These are phyloP conservation scores for Suaeda aralocaspica DNA, from an alignment of 148 eudicot species.

Conservation along the genomic window DNA sequence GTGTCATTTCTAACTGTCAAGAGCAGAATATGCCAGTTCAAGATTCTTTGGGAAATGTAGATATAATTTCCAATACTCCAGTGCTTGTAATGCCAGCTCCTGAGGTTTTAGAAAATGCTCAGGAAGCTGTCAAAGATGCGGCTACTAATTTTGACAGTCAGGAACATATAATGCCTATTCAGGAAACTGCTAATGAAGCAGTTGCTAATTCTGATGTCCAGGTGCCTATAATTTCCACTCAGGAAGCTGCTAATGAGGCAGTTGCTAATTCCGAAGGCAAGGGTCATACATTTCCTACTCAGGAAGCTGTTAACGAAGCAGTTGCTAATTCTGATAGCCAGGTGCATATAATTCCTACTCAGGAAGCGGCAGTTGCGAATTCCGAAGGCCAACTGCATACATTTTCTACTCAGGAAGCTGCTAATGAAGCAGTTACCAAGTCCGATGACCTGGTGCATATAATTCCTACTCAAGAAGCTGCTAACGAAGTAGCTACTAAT, in stretches of 20 bases:
- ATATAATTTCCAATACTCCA: constrained; percentile 10
- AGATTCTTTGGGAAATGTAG: constrained; percentile 10
- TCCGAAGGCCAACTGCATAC: constrained; percentile 44
- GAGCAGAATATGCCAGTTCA: constrained; percentile 42
- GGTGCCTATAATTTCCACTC: constrained; percentile 40
- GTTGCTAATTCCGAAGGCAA: constrained; percentile 40
- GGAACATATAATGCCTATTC: constrained; percentile 39
- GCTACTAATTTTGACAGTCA: constrained; percentile 39
- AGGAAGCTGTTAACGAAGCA: constrained; percentile 26
- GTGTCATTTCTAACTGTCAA: constrained; percentile 38
- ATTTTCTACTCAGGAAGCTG: constrained; percentile 26
- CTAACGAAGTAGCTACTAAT: constrained; percentile 34
- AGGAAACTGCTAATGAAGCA: constrained; percentile 25
- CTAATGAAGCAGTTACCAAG: constrained; percentile 32
- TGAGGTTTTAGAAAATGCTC: constrained; percentile 11
- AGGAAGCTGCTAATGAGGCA: constrained; percentile 23
- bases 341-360: constrained; percentile 39
- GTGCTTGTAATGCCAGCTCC: constrained; percentile 1
- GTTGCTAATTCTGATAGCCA: constrained; percentile 39
- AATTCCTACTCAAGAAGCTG: constrained; percentile 26
- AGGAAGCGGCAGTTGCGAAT: constrained; percentile 28
- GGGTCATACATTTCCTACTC: no score
- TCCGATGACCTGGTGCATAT: constrained; percentile 43
- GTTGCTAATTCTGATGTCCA: constrained; percentile 40
- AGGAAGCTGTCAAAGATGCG: constrained; percentile 26